A percentile compares a stretch with the other conserved stretches of the same genome.
Evolutionary conservation across 306 rosid genomes (phyloP).

Genomic region (Acacia crassicarpa): DNA sequence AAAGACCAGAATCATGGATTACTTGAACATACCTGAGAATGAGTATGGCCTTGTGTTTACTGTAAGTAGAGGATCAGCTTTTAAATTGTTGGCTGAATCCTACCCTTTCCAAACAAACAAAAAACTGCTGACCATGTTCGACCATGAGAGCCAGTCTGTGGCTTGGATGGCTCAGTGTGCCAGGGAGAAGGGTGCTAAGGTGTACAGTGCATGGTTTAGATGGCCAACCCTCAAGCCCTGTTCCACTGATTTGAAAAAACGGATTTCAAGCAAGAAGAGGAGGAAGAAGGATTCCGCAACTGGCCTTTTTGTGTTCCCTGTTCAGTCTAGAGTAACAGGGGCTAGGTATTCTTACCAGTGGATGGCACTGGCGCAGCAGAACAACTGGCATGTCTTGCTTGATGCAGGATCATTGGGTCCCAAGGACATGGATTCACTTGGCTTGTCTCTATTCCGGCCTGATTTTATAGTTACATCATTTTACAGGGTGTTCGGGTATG

Average conservation of each 20-base stretch:
- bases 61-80: constrained; percentile 95
- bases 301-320: constrained; percentile 95
- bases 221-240: constrained; percentile 98
- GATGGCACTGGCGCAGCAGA: constrained; percentile 98
- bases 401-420: constrained; percentile 98
- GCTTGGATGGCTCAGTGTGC: constrained; percentile 96
- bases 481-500: constrained; percentile 95
- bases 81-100: constrained; percentile 78
- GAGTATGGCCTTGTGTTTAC: constrained; percentile 97
- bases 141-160: constrained; percentile 95
- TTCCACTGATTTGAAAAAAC: constrained; percentile 91
- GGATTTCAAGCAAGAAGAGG: constrained; percentile 78
- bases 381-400: constrained; percentile 96
- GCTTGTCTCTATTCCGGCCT: constrained; percentile 89
- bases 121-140: constrained; percentile 91
- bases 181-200: constrained; percentile 88
- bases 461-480: constrained; percentile 93
- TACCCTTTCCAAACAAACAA: constrained; percentile 94
- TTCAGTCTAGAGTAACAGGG: constrained; percentile 94
- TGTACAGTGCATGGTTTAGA: constrained; percentile 85
- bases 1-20: constrained; percentile 84
- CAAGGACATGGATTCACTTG: constrained; percentile 98
- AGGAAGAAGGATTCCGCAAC: constrained; percentile 86
- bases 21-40: constrained; percentile 89
- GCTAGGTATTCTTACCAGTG: constrained; percentile 94